Evolutionary conservation across 2,329 filamentous ascomycete species (phyloP).

Genomic region (Calycina herbarum): DNA sequence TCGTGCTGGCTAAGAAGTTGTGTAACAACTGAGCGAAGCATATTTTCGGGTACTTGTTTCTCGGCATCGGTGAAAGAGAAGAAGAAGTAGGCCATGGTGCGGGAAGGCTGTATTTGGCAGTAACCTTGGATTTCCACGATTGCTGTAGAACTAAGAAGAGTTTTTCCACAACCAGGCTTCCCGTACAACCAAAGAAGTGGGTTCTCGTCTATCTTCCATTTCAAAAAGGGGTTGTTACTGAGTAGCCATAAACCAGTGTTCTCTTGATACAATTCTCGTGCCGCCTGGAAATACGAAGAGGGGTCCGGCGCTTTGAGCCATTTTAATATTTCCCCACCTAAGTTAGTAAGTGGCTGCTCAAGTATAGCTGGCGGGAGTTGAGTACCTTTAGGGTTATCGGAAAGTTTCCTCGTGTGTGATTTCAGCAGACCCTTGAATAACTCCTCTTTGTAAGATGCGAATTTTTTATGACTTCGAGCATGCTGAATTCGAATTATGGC

Average conservation of each 20-base stretch:
- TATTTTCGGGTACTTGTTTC: slow-evolving; percentile 37
- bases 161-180: slow-evolving; percentile 14
- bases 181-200: slow-evolving; percentile 43
- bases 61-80: slow-evolving; percentile 40
- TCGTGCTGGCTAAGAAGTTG: slow-evolving; percentile 34
- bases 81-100: slow-evolving; percentile 41
- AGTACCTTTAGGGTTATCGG: too few species aligned
- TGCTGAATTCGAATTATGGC: too few species aligned
- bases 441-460: too few species aligned
- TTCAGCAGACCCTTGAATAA: too few species aligned
- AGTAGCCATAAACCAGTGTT: slow-evolving; percentile 40
- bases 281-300: too few species aligned
- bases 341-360: too few species aligned
- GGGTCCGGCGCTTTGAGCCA: too few species aligned
- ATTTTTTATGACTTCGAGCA: too few species aligned
- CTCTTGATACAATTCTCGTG: too few species aligned
- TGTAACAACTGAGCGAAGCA: slow-evolving; percentile 38
- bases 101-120: slow-evolving; percentile 12
- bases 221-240: slow-evolving; percentile 28
- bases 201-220: slow-evolving; percentile 36
- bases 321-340: too few species aligned
- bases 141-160: slow-evolving; percentile 27
- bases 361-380: too few species aligned
- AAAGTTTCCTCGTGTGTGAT: too few species aligned
- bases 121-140: slow-evolving; percentile 30